phyloP scores from a whole-genome alignment of 176 grass and related monocot genomes.

The Oryza meyeriana region DNA sequence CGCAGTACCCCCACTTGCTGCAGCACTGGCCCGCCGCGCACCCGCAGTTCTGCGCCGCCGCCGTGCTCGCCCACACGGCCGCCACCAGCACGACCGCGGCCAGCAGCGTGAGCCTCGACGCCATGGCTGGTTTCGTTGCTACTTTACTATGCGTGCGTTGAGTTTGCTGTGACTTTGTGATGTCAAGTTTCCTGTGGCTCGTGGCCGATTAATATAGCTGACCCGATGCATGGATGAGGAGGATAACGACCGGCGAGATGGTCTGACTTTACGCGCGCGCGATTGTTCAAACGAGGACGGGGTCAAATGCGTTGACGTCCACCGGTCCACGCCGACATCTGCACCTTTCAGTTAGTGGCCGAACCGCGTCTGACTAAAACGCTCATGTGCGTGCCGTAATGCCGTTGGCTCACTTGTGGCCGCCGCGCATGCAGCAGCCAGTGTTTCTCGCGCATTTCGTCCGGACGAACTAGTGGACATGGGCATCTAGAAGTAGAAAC shows the following conservation, averaged over 20 bases:
- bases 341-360: neutral
- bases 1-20: constrained; percentile 58
- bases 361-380: neutral
- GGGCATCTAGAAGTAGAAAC: neutral
- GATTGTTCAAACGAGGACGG: neutral
- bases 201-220: neutral
- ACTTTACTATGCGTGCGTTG: neutral
- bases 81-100: neutral
- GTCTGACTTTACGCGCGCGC: neutral
- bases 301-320: neutral
- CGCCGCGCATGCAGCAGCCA: too few species aligned
- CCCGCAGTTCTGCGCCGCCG: constrained; percentile 45
- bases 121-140: neutral
- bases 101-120: neutral
- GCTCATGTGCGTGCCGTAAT: neutral
- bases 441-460: neutral
- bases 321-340: neutral
- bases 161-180: neutral
- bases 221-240: neutral
- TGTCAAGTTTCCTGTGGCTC: neutral
- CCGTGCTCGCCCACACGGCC: neutral
- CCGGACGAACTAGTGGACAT: neutral
- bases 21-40: constrained; percentile 43
- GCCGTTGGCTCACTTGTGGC: too few species aligned
- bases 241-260: neutral